These are phyloP conservation scores for Gymnopilus junonius DNA, from an alignment of 768 basidiomycete species.

Conservation along the genomic window DNA sequence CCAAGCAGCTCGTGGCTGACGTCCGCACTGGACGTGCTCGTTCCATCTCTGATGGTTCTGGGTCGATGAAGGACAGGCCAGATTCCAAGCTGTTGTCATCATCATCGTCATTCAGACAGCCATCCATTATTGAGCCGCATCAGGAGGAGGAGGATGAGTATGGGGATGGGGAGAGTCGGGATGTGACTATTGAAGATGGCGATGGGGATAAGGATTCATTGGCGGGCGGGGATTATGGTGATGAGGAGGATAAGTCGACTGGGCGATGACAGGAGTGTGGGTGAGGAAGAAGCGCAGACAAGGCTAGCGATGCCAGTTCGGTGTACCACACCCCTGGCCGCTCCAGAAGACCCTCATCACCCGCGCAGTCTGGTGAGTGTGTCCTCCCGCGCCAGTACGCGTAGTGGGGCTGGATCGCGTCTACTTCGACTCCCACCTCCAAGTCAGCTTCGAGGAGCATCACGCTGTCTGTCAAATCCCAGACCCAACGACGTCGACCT, in stretches of 20 bases:
- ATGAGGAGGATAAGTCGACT: conserved; percentile 1
- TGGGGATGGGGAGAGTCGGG: conserved; percentile 13
- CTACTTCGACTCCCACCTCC: neutral
- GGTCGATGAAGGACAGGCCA: conserved; percentile 48
- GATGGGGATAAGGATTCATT: neutral
- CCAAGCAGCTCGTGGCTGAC: conserved; percentile 30
- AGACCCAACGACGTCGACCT: conserved; percentile 19
- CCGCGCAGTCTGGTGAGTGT: conserved; percentile 31
- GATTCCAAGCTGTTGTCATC: conserved; percentile 76
- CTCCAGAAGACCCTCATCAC: conserved; percentile 33
- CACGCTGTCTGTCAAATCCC: conserved; percentile 37
- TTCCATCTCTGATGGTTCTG: conserved; percentile 27
- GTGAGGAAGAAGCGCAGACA: conserved; percentile 2
- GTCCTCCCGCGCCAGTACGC: conserved; percentile 13
- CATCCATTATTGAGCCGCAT: conserved; percentile 28
- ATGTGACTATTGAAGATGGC: conserved; percentile 3
- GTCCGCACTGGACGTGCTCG: conserved; percentile 27
- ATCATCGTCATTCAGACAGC: conserved; percentile 20
- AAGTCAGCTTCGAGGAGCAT: too few species aligned
- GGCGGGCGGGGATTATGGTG: neutral
- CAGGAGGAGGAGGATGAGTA: conserved; percentile 17
- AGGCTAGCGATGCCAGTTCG: conserved; percentile 3
- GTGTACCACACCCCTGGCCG: conserved; percentile 9
- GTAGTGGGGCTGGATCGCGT: neutral
- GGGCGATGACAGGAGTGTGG: neutral